Conservation (phyloP, 345 rosid genomes). For the Sonneratia alba region DNA sequence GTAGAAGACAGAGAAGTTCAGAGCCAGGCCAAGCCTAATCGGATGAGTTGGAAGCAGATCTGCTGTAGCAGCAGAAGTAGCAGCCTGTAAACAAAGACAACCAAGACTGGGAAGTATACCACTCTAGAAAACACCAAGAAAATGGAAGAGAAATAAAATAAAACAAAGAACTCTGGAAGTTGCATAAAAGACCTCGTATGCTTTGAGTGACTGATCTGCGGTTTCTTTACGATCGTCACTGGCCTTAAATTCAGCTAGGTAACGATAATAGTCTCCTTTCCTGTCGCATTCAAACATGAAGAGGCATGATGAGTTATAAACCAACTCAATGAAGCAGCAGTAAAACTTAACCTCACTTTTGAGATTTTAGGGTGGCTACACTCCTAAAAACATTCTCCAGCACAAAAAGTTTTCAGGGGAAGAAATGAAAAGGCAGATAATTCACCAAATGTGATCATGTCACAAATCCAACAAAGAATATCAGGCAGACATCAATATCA, state of each 20-base stretch:
- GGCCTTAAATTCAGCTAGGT: constrained; percentile 9
- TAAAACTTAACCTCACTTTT: not conserved
- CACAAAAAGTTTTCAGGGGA: no score
- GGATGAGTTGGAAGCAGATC: constrained; percentile 30
- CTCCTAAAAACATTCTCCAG: no score
- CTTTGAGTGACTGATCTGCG: constrained; percentile 1
- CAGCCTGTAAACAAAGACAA: not conserved
- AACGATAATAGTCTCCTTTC: constrained; percentile 11
- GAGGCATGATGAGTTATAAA: not conserved
- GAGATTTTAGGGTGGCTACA: not conserved
- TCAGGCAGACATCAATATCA: no score
- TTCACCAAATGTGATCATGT: no score
- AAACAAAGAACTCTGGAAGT: not conserved
- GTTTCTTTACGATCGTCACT: constrained; percentile 4
- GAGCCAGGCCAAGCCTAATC: constrained; percentile 30
- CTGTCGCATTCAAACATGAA: constrained; percentile 1
- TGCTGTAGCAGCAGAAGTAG: constrained; percentile 6
- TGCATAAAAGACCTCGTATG: constrained; percentile 1
- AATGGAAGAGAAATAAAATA: not conserved
- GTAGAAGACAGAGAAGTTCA: constrained; percentile 30
- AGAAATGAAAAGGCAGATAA: no score
- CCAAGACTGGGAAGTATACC: not conserved
- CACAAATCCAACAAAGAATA: no score
- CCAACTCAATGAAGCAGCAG: not conserved
- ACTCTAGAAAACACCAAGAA: not conserved